Evolutionary conservation across 148 eudicot genomes (phyloP), one percentile per base, ranked within the genome.

Genomic region (Rhododendron simsii): DNA sequence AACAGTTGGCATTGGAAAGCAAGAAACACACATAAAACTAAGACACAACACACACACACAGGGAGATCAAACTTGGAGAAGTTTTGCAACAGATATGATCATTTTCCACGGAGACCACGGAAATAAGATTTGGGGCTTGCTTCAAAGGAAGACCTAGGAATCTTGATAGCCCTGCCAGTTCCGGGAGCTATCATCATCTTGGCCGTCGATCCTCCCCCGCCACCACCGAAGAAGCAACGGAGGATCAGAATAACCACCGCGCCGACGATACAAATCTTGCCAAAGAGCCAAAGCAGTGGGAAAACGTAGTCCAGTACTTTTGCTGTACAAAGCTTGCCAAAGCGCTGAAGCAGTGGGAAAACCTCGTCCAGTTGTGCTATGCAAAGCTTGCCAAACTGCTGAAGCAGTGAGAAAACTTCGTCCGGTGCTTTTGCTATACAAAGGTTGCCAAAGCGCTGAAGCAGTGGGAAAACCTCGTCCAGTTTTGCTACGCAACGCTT

Each of bases 171-270:
- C 35, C 80, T 35, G 15, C 86, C 7, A 1, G 65, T 65, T 26
- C 73, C 89, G 2, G 91, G 90, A 21, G 90, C 86, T 61, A 53
- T 84, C 91, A 90, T 90, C 91, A 67, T 86, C 87, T 67, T 83
- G 14, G 12, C 84, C 5, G 0, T 13, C 53, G 53, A 50, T 50
- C 53, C 53, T 50, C 53, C 53, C 2, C 84, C 20, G 4, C 78
- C 12, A 12, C 81, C 51, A 5, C 33, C 7, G 81, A 50, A 78
- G 15, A 28, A 78, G 39, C 53, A 0, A 21, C 21, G 11, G 14
- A 20, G 45, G 0, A 30, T 30, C 30, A 30, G 28, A n/a, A 78
- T 23, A 78, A 10, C 26, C 53, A 2, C 53, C 14, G 2, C 30
- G 33, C 30, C 53, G 81, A 78, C 44, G 28, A 78, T 20, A 21